These are phyloP conservation scores for Scenedesmus sp. DNA, from an alignment of 163 green algal genomes.

Conservation along the genomic window DNA sequence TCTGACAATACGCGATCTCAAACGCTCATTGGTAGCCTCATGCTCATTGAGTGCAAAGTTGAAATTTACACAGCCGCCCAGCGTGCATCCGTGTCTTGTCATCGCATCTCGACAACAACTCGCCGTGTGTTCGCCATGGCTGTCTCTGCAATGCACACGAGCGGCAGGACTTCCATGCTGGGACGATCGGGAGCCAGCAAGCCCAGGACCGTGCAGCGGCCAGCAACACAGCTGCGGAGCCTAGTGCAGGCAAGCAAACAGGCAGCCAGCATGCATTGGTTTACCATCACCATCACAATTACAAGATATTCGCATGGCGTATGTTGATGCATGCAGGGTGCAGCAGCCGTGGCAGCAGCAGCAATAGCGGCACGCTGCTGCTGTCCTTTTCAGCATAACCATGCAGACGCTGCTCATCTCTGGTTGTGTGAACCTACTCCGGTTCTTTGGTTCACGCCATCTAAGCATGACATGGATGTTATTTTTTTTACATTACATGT, in stretches of 20 bases:
- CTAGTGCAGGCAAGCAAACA: constrained; percentile 12
- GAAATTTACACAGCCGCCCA: background rate
- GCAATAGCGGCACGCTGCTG: background rate
- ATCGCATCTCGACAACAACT: constrained; percentile 26
- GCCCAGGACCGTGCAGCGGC: constrained; percentile 11
- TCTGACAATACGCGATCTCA: background rate
- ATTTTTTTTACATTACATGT: no score
- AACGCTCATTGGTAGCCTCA: background rate
- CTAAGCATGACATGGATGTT: no score
- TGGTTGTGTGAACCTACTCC: no score
- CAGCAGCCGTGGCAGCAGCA: background rate
- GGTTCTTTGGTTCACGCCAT: no score
- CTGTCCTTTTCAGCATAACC: background rate
- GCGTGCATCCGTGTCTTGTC: constrained; percentile 10
- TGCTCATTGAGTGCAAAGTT: background rate
- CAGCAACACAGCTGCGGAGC: background rate
- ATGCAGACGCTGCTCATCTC: background rate
- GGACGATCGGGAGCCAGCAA: background rate
- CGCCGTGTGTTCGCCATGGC: background rate
- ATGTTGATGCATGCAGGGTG: background rate
- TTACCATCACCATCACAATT: background rate
- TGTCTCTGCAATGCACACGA: background rate
- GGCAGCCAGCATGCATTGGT: background rate
- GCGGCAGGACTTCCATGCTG: background rate
- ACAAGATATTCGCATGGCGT: background rate